These are phyloP conservation scores for Barnettozyma wickerhamii DNA, from an alignment of 805 yeast species.

Conservation along the genomic window DNA sequence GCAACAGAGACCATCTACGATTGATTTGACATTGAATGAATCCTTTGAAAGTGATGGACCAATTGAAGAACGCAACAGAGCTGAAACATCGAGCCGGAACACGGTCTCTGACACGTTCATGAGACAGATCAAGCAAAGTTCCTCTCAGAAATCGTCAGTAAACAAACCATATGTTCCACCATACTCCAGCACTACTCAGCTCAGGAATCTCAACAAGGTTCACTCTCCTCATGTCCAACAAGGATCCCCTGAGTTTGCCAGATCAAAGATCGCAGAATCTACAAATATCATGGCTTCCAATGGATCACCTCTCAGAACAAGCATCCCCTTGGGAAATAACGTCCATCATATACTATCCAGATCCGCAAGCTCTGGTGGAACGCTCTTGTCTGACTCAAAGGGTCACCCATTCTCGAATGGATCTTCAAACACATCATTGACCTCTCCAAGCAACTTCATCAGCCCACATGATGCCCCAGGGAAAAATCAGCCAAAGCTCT, in stretches of 20 bases:
- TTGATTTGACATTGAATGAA: slow-evolving; percentile 20
- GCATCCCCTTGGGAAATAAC: slow-evolving; percentile 5
- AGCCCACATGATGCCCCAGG: not conserved
- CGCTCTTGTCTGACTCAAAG: slow-evolving; percentile 5
- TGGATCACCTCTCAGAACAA: slow-evolving; percentile 9
- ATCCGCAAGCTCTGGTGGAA: not conserved
- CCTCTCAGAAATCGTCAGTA: slow-evolving; percentile 11
- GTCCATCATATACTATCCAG: not conserved
- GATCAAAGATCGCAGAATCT: slow-evolving; percentile 21
- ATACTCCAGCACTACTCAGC: not conserved
- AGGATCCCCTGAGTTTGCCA: slow-evolving; percentile 12
- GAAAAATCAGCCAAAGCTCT: not conserved
- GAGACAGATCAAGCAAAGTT: slow-evolving; percentile 18
- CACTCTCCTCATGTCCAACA: not conserved
- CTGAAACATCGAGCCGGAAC: slow-evolving; percentile 1
- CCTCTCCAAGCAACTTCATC: slow-evolving; percentile 7
- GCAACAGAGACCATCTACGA: slow-evolving; percentile 14
- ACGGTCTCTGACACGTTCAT: slow-evolving; percentile 16
- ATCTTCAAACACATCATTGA: slow-evolving; percentile 12
- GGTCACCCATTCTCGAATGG: slow-evolving; percentile 9
- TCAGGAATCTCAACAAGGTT: not conserved
- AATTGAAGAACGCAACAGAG: not conserved
- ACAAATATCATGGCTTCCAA: slow-evolving; percentile 14
- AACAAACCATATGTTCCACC: slow-evolving; percentile 3
- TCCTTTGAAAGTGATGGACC: slow-evolving; percentile 13